Percentiles rank a stretch among this genome's conserved stretches.
phyloP scores from a whole-genome alignment of 164 flowering plant genomes.

The Tinospora cordifolia region DNA sequence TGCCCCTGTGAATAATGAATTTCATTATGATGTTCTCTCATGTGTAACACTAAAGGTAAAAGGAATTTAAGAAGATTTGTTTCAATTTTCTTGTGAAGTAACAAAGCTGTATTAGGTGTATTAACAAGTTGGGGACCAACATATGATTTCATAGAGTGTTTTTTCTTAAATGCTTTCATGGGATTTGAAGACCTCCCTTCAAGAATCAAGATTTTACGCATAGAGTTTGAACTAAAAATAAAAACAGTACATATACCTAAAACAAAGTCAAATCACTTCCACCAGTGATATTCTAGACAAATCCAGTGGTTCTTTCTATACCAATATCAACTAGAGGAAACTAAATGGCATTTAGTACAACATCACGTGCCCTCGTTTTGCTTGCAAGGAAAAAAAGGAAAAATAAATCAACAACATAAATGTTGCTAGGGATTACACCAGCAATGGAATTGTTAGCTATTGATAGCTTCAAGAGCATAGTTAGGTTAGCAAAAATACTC shows the following conservation, averaged over 20 bases:
- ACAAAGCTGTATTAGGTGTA: background rate
- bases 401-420: too few species aligned
- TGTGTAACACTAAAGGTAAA: background rate
- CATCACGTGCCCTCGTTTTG: too few species aligned
- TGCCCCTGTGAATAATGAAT: background rate
- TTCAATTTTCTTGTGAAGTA: background rate
- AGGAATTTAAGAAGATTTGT: background rate
- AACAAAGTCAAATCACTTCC: constrained; percentile 75
- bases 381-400: too few species aligned
- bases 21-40: background rate
- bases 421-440: too few species aligned
- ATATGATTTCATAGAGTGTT: too few species aligned
- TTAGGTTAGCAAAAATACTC: too few species aligned
- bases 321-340: too few species aligned
- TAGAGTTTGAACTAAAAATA: background rate
- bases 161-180: too few species aligned
- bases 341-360: too few species aligned
- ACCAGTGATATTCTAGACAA: constrained; percentile 89
- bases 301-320: constrained; percentile 87
- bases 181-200: too few species aligned
- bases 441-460: too few species aligned
- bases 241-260: constrained; percentile 50
- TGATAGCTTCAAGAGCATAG: too few species aligned
- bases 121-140: background rate
- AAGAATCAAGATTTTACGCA: background rate